Evolutionary conservation across 73 alveolate species (phyloP), one percentile per base, ranked within the genome.

Genomic region (Uronychia binucleata): DNA sequence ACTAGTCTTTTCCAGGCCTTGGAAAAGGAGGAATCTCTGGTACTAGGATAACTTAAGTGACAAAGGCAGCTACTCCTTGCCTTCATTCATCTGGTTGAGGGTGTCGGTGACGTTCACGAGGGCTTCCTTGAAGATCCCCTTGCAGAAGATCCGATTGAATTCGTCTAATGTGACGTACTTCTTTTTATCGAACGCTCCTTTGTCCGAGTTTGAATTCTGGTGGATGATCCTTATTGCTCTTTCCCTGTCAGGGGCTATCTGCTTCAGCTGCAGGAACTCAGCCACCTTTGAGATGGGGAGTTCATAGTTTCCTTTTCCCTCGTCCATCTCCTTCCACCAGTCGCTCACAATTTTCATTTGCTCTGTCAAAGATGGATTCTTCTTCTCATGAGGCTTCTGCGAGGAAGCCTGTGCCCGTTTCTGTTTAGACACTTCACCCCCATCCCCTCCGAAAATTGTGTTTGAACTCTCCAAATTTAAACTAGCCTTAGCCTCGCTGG

Each of bases 241-340:
- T 46, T 46, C 67, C 59, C 58, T 59, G 74, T 90, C 95, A 0
- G 77, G 46, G 29, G 95, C 91, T 28, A 90, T 74, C 58, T 89
- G 67, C 80, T 90, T 85, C 34, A 79, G 60, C 5, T 84, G 86
- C 87, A 90, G 28, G 78, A 90, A 85, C 11, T 75, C 60, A 32
- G 87, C 86, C 14, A 90, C 88, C 0, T 32, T 67, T 34, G 46
- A 32, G 13, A 77, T 58, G 8, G 87, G 80, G 28, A 77, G 80
- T 59, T 90, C 95, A 74, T 13, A 33, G 25, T 60, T n/a, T 13
- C 75, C 86, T 25, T 78, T 77, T 30, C 57, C 46, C 19, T 79
- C 82, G 34, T 89, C 90, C 87, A 89, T 78, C 26, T 79, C 82
- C 11, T 46, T 34, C 95, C 95, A 89, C 95, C 95, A 89, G 30